phyloP scores from a whole-genome alignment of 1,284 basidiomycete genomes.

The Sporisorium reilianum region DNA sequence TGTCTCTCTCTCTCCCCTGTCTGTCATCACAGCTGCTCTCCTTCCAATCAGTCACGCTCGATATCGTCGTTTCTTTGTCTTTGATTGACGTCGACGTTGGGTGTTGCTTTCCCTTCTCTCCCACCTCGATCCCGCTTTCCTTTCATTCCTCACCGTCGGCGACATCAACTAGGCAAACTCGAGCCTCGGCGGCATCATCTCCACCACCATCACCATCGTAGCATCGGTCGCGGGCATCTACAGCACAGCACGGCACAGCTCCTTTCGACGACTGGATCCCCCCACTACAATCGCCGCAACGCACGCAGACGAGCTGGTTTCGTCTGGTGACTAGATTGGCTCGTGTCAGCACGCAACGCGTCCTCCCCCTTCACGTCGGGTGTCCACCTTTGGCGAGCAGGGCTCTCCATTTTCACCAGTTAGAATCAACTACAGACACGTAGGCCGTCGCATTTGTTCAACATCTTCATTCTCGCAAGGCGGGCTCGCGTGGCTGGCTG shows the following conservation, averaged over 20 bases:
- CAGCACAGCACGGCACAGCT: neutral
- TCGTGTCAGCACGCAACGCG: neutral
- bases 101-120: neutral
- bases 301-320: constrained; percentile 6
- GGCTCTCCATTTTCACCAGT: constrained; percentile 1
- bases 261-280: neutral
- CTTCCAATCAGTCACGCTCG: neutral
- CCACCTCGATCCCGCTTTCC: neutral
- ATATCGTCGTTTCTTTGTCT: constrained; percentile 1
- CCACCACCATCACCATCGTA: neutral
- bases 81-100: neutral
- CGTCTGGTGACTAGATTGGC: neutral
- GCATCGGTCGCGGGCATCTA: neutral
- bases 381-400: constrained; percentile 8
- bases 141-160: neutral
- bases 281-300: neutral
- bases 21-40: neutral
- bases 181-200: neutral
- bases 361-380: neutral
- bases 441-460: neutral
- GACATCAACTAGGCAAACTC: neutral
- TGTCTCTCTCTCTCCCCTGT: neutral
- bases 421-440: neutral
- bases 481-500: constrained; percentile 12
- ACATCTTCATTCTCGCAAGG: neutral